Evolutionary conservation across 495 filamentous ascomycete genomes (phyloP).

Genomic region (Xylona heveae): DNA sequence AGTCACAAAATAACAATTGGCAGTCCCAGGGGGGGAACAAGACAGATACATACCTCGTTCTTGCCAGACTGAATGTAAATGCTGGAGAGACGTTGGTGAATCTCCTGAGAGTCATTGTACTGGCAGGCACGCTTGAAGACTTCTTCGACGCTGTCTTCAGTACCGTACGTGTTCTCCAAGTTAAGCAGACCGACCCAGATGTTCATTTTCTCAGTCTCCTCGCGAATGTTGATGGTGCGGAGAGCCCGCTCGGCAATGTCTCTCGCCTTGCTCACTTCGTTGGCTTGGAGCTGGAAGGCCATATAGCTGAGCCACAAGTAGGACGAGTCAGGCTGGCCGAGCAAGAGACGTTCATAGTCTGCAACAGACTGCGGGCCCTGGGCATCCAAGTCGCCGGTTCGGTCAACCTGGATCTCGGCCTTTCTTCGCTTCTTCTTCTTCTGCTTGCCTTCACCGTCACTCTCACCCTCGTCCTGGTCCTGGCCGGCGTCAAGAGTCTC

Average conservation of each 20-base stretch:
- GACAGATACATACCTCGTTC: slow-evolving; percentile 29
- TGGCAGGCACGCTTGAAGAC: slow-evolving; percentile 85
- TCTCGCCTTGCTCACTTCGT: slow-evolving; percentile 66
- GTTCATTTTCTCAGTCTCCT: slow-evolving; percentile 79
- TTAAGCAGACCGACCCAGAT: slow-evolving; percentile 89
- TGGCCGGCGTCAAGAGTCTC: slow-evolving; percentile 27
- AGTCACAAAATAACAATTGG: slow-evolving; percentile 7
- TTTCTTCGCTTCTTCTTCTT: slow-evolving; percentile 50
- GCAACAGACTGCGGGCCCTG: slow-evolving; percentile 77
- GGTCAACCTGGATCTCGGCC: slow-evolving; percentile 64
- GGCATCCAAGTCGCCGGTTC: slow-evolving; percentile 68
- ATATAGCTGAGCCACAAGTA: slow-evolving; percentile 87
- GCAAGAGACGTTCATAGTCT: slow-evolving; percentile 82
- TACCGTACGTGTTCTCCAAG: slow-evolving; percentile 79
- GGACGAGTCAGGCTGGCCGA: slow-evolving; percentile 79
- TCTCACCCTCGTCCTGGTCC: slow-evolving; percentile 23
- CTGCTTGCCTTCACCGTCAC: slow-evolving; percentile 25
- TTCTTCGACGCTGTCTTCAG: slow-evolving; percentile 62
- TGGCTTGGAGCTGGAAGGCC: slow-evolving; percentile 85
- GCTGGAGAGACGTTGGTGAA: slow-evolving; percentile 74
- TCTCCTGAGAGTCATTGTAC: slow-evolving; percentile 77
- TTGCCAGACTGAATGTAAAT: slow-evolving; percentile 88
- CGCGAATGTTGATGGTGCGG: slow-evolving; percentile 66
- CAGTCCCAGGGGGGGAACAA: slow-evolving; percentile 13
- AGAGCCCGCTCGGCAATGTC: slow-evolving; percentile 78